Evolutionary conservation across 1,284 basidiomycete species (phyloP).

Genomic region (Albatrellus sp.): DNA sequence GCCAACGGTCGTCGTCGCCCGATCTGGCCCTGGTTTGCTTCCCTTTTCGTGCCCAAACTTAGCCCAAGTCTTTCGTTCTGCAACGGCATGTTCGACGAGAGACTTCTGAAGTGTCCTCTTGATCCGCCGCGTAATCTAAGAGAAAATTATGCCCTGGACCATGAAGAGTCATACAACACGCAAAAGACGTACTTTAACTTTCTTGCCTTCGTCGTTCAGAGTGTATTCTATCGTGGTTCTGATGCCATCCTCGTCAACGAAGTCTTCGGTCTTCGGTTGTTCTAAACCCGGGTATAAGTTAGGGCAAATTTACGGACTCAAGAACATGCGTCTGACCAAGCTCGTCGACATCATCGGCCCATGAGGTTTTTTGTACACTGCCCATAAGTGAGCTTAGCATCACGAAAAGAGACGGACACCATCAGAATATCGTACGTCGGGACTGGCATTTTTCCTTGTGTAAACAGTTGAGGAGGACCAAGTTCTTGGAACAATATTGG

Average conservation of each 20-base stretch:
- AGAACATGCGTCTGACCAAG: conserved; percentile 29
- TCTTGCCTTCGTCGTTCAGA: conserved; percentile 88
- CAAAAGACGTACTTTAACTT: conserved; percentile 65
- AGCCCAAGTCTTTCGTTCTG: conserved; percentile 85
- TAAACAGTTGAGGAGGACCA: too few relatives aligned
- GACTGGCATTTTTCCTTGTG: conserved; percentile 1
- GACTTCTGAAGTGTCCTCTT: conserved; percentile 84
- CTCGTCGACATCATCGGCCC: conserved; percentile 78
- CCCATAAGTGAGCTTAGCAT: background rate
- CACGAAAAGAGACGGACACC: too few relatives aligned
- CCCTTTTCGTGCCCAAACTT: conserved; percentile 95
- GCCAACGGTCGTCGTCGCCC: conserved; percentile 91
- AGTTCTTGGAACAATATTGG: too few relatives aligned
- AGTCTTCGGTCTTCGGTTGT: conserved; percentile 42
- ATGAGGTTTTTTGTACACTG: conserved; percentile 48
- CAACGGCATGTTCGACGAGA: conserved; percentile 88
- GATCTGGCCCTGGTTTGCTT: conserved; percentile 81
- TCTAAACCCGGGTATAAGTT: conserved; percentile 16
- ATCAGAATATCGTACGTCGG: background rate
- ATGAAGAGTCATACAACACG: background rate
- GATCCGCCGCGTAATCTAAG: conserved; percentile 75
- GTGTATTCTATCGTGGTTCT: conserved; percentile 78
- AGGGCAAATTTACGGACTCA: background rate
- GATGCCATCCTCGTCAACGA: conserved; percentile 81
- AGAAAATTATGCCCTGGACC: background rate